phyloP scores from a whole-genome alignment of 495 filamentous ascomycete species.

The Parathielavia appendiculata region DNA sequence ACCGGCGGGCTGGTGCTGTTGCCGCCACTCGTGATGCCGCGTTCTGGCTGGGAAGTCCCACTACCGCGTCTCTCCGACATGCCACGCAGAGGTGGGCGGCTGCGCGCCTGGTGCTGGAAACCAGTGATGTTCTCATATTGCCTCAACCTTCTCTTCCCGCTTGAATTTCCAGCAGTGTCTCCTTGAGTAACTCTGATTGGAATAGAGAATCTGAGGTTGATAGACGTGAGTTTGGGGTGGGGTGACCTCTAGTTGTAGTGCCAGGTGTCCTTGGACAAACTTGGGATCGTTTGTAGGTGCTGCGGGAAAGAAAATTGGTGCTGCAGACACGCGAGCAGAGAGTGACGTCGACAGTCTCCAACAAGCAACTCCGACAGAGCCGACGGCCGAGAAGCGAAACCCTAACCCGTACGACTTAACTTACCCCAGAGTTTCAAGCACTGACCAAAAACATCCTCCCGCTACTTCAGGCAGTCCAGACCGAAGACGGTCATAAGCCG shows the following conservation, averaged over 20 bases:
- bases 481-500: neutral
- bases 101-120: conserved; percentile 17
- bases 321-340: neutral
- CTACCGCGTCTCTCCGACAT: conserved; percentile 22
- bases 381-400: neutral
- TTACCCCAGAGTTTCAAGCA: neutral
- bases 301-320: neutral
- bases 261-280: neutral
- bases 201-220: too few relatives aligned
- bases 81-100: conserved; percentile 23
- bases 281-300: neutral
- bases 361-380: conserved; percentile 4
- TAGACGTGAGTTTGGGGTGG: too few relatives aligned
- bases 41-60: neutral
- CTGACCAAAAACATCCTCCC: neutral
- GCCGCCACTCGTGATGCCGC: conserved; percentile 10
- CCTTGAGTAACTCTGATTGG: too few relatives aligned
- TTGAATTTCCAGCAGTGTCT: neutral
- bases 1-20: conserved; percentile 1
- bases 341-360: conserved; percentile 16
- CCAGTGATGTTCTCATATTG: conserved; percentile 24
- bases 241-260: too few relatives aligned
- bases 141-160: neutral
- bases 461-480: neutral
- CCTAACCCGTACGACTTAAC: conserved; percentile 2